These are phyloP conservation scores for Colletotrichum cuscutae DNA, from an alignment of 2,329 filamentous ascomycete species.

Conservation along the genomic window DNA sequence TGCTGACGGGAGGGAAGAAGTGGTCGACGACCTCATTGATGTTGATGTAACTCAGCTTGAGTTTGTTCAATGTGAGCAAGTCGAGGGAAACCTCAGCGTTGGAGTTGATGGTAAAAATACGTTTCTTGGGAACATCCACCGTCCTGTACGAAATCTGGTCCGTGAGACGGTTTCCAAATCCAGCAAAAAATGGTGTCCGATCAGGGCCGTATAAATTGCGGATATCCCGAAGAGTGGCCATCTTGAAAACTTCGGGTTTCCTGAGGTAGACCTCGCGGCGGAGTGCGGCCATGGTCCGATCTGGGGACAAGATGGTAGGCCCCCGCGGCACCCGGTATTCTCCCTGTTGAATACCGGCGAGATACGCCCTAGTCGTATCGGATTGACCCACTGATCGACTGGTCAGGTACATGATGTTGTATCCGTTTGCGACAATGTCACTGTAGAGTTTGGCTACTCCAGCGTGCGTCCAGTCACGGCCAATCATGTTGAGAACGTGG, in stretches of 20 bases:
- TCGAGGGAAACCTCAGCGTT: constrained; percentile 96
- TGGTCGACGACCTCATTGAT: constrained; percentile 98
- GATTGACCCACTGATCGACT: constrained; percentile 93
- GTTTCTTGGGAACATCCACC: constrained; percentile 91
- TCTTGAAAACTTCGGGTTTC: constrained; percentile 99
- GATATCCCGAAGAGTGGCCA: constrained; percentile 97
- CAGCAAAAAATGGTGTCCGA: constrained; percentile 90
- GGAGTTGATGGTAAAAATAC: constrained; percentile 99
- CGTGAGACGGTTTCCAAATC: constrained; percentile 95
- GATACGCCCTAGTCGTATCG: constrained; percentile 88
- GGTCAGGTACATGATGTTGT: constrained; percentile 98
- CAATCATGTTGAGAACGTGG: constrained; percentile 95
- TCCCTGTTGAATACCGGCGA: constrained; percentile 90
- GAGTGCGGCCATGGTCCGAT: constrained; percentile 92
- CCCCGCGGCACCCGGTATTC: constrained; percentile 87
- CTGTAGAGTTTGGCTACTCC: constrained; percentile 97
- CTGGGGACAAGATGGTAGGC: constrained; percentile 93
- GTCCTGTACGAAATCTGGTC: constrained; percentile 96
- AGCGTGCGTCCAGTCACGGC: constrained; percentile 96
- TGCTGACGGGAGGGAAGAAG: constrained; percentile 93
- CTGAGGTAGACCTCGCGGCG: constrained; percentile 92
- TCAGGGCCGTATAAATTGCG: constrained; percentile 84
- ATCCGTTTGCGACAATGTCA: constrained; percentile 94
- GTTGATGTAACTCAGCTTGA: constrained; percentile 96
- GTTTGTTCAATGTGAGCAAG: constrained; percentile 88